Conservation (phyloP, 164 flowering plant species). For the Aristolochia fimbriata region DNA sequence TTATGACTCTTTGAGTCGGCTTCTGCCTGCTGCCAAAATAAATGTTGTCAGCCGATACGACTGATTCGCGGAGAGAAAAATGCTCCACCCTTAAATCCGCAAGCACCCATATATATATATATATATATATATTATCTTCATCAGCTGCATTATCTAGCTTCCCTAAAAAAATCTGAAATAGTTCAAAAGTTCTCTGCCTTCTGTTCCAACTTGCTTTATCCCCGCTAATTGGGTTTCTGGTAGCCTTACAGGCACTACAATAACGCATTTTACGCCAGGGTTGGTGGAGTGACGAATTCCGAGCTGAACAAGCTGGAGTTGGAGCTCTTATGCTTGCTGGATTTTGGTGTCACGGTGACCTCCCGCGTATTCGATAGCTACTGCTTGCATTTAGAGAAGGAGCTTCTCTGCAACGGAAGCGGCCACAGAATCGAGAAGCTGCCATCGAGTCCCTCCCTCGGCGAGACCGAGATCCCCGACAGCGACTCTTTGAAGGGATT, state of each 20-base stretch:
- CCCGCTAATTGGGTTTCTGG: background rate
- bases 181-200: background rate
- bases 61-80: no score
- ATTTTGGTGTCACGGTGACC: constrained; percentile 62
- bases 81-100: no score
- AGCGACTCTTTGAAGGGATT: constrained; percentile 14
- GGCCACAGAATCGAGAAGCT: constrained; percentile 27
- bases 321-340: constrained; percentile 71
- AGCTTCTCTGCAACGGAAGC: constrained; percentile 37
- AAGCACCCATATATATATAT: no score
- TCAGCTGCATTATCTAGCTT: no score
- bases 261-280: constrained; percentile 79
- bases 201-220: background rate
- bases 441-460: constrained; percentile 20
- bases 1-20: no score
- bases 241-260: constrained; percentile 61
- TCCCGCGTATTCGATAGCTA: constrained; percentile 72
- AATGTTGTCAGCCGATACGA: no score
- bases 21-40: no score
- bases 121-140: no score
- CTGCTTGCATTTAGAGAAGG: constrained; percentile 78
- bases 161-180: no score
- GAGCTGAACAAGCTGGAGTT: constrained; percentile 78
- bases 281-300: constrained; percentile 85
- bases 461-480: constrained; percentile 39